Evolutionary conservation across 2,329 filamentous ascomycete species (phyloP), one percentile per base, ranked within the genome.

Genomic region (Pyricularia pennisetigena): DNA sequence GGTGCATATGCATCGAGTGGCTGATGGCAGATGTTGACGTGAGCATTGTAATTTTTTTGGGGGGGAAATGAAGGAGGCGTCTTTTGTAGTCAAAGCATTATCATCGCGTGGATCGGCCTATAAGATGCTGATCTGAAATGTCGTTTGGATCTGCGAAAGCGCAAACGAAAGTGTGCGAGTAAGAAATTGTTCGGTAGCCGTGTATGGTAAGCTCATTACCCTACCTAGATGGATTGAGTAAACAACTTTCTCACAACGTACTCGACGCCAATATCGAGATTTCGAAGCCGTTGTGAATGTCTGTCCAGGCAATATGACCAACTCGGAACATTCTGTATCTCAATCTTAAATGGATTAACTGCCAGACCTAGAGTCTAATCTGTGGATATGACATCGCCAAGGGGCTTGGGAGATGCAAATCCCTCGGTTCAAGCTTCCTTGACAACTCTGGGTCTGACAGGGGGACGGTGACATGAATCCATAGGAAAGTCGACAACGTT

Each of bases 351-450:
- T 24, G 64, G 41, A 66, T 41, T 4, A 8, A 8, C 41, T 49
- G 41, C 64, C n/a, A n/a, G n/a, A n/a, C n/a, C n/a, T n/a, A n/a
- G 3, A 30, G 9, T 65, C 32, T 30, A n/a, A 61, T 61, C 57
- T 26, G 57, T 61, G 57, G 57, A 12, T 26, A 26, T 26, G 64
- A 14, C 26, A 66, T 66, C 64, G 35, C 64, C 64, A 66, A 66
- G 64, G 35, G 2, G 12, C 32, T 49, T 35, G 35, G 14, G 35
- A 35, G 10, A 20, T 16, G 64, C 29, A 66, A 49, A 66, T 66
- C 35, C 10, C 30, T 66, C 35, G 35, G 24, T 49, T 66, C 30
- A 49, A 66, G 32, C 64, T 65, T 32, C 30, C 63, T 32, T 35
- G 57, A 61, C 57, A 14, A 10, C 14, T 35, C 57, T 61, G 16